Base-by-base conservation (phyloP, 164 flowering plant species). In the Magnolia sinica region DNA sequence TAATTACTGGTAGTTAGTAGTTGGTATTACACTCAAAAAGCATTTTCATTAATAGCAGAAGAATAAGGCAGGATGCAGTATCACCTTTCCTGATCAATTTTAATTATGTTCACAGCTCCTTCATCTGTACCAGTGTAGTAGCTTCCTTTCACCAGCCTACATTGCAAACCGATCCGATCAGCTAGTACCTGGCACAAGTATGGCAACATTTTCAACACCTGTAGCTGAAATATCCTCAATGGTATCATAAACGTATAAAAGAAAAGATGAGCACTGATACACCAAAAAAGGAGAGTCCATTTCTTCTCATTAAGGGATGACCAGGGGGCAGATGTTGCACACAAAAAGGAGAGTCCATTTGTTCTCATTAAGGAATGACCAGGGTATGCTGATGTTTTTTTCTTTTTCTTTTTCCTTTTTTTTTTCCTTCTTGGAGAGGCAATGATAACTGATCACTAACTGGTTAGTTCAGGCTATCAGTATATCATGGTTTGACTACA, bases 71-170 rank as follows among this genome's bases (percentile, higher is more conserved):
- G 23, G 45, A 59, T 59, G 63, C 18, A 20, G 20, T 72, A 11
- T 78, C 84, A 96, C 99, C 99, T 89, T 83, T 87, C 94, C 83
- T 86, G 76, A 77, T 84, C 89, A 80, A 87, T 72, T 85, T 86
- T 92, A 64, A 96, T 90, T 86, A 96, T 78, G 83, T 92, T 94
- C 69, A 96, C 93, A 80, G 98, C 99, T 74, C 97, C 99, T 73
- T 96, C 99, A 85, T 94, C 98, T 58, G 96, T 91, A 74, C 98
- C 98, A 78, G 97, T 96, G 79, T 91, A 96, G 83, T 90, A 91
- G 86, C 97, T 94, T 67, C 99, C 97, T 81, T 96, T 96, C 75
- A 96, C 92, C 82, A 96, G 91, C 92, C 89, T 91, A 76, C 99
- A 96, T 58, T 96, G 97, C 79, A 96, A 91, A 83, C 83, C 83